These are phyloP conservation scores for Aureobasidium sp. DNA, from an alignment of 2,329 filamentous ascomycete species.

Conservation along the genomic window DNA sequence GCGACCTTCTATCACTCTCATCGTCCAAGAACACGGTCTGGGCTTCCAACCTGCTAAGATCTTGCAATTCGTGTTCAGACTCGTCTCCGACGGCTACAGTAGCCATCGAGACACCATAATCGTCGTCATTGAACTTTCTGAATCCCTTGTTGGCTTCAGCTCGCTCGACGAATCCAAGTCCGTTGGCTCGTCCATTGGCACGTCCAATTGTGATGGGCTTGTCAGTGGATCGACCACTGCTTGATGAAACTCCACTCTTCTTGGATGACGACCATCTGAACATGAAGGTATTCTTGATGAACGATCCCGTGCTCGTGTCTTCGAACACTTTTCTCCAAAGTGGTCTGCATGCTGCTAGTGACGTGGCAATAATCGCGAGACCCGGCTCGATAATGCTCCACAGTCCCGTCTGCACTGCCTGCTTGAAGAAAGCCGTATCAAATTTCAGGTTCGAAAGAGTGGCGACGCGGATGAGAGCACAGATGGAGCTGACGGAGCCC, in stretches of 20 bases:
- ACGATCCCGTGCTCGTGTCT: neutral
- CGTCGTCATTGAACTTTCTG: neutral
- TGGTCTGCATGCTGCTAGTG: slow-evolving; percentile 27
- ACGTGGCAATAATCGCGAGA: slow-evolving; percentile 27
- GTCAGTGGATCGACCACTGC: neutral
- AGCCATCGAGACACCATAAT: neutral
- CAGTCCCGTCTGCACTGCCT: slow-evolving; percentile 23
- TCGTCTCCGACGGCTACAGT: neutral
- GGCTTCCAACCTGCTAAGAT: neutral
- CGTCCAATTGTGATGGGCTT: neutral
- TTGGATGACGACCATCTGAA: neutral
- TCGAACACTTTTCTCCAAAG: slow-evolving; percentile 19
- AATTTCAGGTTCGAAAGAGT: slow-evolving; percentile 20
- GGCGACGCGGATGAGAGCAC: slow-evolving; percentile 21
- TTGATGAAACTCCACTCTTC: neutral
- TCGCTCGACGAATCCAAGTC: neutral
- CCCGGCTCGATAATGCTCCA: slow-evolving; percentile 28
- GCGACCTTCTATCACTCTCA: neutral
- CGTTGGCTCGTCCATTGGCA: neutral
- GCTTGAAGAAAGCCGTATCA: slow-evolving; percentile 21
- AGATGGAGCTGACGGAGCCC: slow-evolving; percentile 25
- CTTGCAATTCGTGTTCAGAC: neutral
- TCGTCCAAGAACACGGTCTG: neutral
- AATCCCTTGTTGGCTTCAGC: neutral
- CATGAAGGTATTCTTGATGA: neutral